phyloP scores from a whole-genome alignment of 345 rosid genomes.

The Ceriops decandra region DNA sequence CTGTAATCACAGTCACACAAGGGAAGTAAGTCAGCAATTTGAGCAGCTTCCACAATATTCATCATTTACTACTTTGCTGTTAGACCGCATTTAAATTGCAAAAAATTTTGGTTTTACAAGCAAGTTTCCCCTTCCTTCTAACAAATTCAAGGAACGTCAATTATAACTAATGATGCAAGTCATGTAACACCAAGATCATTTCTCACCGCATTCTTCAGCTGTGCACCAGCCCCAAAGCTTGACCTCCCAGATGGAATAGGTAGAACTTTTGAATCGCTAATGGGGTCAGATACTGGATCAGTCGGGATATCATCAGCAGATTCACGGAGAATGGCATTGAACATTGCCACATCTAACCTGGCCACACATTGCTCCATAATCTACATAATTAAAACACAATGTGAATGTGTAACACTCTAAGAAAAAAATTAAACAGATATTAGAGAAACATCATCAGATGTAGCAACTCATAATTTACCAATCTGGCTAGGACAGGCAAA shows the following conservation, averaged over 20 bases:
- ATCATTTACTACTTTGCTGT: not conserved
- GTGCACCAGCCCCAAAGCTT: conserved; percentile 93
- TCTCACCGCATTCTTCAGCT: conserved; percentile 73
- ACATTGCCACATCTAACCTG: conserved; percentile 92
- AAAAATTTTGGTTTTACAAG: not conserved
- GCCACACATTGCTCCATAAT: conserved; percentile 95
- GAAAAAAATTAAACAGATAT: no score
- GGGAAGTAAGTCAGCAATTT: not conserved
- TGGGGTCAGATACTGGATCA: conserved; percentile 94
- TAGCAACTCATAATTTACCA: conserved; percentile 37
- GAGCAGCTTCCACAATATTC: not conserved
- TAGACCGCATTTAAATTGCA: not conserved
- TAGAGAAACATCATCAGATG: no score
- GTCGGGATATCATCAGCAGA: conserved; percentile 78
- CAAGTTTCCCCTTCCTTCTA: not conserved
- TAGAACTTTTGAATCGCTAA: conserved; percentile 67
- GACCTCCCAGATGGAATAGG: conserved; percentile 77
- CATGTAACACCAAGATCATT: not conserved
- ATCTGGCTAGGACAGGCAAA: conserved; percentile 59
- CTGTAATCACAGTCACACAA: conserved; percentile 38
- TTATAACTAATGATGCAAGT: not conserved
- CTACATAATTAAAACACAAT: conserved; percentile 29
- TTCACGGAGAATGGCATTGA: conserved; percentile 96
- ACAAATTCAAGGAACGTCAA: no score
- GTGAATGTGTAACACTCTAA: not conserved